Evolutionary conservation across 371 early-diverging fungal genomes (phyloP), one percentile per base, ranked within the genome.

Genomic region (Mortierella sp.): DNA sequence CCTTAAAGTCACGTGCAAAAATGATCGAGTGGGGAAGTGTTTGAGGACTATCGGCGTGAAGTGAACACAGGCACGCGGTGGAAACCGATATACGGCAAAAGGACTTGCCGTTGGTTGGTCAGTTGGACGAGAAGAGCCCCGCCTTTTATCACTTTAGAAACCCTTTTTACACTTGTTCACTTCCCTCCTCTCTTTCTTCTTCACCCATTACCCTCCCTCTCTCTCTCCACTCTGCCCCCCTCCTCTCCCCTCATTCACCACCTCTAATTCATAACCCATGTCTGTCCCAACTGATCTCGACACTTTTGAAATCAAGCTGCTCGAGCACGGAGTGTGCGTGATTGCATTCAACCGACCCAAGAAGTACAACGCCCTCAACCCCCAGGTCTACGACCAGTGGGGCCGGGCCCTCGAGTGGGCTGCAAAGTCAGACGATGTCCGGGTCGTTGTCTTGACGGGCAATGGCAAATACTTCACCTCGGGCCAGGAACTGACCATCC

Each of bases 311-410:
- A 87, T 92, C 52, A 88, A 85, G 37, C 68, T 92, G 16, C 86
- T 86, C 44, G 68, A 85, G 6, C 85, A 88, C 10, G 92, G 94
- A 52, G 92, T 93, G 10, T 88, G 88, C 40, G 90, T 93, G 44
- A 87, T 94, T 70, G 86, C 91, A 2, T 92, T 93, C 74, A 94
- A 93, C 85, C 89, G 92, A 29, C 94, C 94, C 29, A 77, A 87
- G 55, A 84, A 84, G 19, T 90, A 88, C 79, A 94, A 94, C 79
- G 89, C 94, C 19, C 82, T 94, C 67, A 86, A 88, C 48, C 88
- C 91, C n/a, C 86, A 86, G 61, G 88, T 87, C 8, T 94, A 94
- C 70, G 84, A 93, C 86, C 92, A 92, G 65, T 93, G 93, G 93
- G 85, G 86, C 64, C 77, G 78, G 26, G 91, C 92, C 47, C 85